A percentile compares a stretch with the other conserved stretches of the same genome.
These are phyloP conservation scores for Penstemon davidsonii DNA, from an alignment of 257 asterid species.

Conservation along the genomic window DNA sequence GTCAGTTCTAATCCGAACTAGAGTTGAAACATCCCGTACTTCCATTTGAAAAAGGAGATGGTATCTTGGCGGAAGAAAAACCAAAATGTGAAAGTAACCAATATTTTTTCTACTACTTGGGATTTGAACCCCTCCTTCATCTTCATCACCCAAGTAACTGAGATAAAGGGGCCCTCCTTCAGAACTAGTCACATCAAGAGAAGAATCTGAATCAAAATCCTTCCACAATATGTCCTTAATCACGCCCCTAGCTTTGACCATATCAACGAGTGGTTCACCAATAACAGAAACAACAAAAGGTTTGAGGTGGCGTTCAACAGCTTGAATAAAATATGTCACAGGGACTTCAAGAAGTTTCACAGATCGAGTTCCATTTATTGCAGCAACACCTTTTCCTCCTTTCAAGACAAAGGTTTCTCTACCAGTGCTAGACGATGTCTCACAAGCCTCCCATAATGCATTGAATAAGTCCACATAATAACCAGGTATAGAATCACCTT, in stretches of 20 bases:
- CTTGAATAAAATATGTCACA: constrained; percentile 49
- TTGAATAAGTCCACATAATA: constrained; percentile 62
- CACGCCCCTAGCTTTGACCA: constrained; percentile 61
- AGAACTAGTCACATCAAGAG: constrained; percentile 40
- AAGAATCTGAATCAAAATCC: constrained; percentile 47
- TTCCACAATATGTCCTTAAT: constrained; percentile 60
- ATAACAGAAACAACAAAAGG: constrained; percentile 77
- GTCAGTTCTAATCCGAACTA: constrained; percentile 88
- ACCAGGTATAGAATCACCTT: constrained; percentile 41
- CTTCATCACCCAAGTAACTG: constrained; percentile 63
- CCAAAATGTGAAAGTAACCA: constrained; percentile 65
- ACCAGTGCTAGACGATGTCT: constrained; percentile 73
- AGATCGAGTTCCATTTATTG: constrained; percentile 77
- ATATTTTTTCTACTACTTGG: constrained; percentile 44
- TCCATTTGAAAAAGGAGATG: constrained; percentile 95
- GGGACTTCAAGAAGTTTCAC: constrained; percentile 86
- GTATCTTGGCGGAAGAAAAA: constrained; percentile 93
- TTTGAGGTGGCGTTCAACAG: constrained; percentile 67
- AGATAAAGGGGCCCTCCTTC: constrained; percentile 70
- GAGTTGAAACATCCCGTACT: constrained; percentile 65
- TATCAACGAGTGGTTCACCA: constrained; percentile 72
- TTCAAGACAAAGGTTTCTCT: constrained; percentile 73
- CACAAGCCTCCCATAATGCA: constrained; percentile 97
- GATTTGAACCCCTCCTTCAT: constrained; percentile 38
- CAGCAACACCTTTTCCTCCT: constrained; percentile 90